Evolutionary conservation across 495 filamentous ascomycete species (phyloP).

Genomic region (Podospora bellae-mahoneyi): DNA sequence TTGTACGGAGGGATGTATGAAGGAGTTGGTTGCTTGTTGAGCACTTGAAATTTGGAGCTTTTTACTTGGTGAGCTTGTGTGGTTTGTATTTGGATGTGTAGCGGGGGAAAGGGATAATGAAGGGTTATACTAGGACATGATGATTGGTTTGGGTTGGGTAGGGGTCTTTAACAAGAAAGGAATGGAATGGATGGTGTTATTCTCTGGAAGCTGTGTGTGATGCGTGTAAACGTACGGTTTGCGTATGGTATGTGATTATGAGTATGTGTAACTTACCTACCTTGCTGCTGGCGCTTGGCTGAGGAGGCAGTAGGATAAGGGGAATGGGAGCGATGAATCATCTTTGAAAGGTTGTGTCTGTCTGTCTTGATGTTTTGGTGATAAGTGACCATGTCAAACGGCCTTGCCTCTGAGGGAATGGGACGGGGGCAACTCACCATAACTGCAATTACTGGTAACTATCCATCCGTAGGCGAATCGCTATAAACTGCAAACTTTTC

Average conservation of each 20-base stretch:
- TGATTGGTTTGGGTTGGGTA: too few species aligned
- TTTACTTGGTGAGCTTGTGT: not conserved
- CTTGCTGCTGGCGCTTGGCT: not conserved
- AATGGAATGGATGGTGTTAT: too few species aligned
- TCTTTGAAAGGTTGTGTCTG: not conserved
- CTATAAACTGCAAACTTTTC: too few species aligned
- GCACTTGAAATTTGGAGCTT: not conserved
- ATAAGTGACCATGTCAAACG: not conserved
- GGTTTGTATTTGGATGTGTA: not conserved
- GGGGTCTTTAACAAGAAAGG: too few species aligned
- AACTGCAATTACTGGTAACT: too few species aligned
- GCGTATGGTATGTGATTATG: too few species aligned
- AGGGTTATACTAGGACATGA: not conserved
- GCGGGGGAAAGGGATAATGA: not conserved
- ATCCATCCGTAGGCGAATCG: too few species aligned
- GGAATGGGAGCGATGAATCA: not conserved
- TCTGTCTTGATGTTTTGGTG: not conserved
- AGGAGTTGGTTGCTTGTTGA: not conserved
- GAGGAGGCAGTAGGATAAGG: not conserved
- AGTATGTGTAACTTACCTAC: too few species aligned
- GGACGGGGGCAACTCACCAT: too few species aligned
- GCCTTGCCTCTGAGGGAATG: too few species aligned
- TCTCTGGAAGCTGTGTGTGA: too few species aligned
- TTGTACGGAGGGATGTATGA: not conserved
- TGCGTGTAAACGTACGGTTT: too few species aligned